A percentile compares a stretch with the other conserved stretches of the same genome.
Conservation (phyloP, 169 alveolate genomes). For the Plasmodium vivax region DNA sequence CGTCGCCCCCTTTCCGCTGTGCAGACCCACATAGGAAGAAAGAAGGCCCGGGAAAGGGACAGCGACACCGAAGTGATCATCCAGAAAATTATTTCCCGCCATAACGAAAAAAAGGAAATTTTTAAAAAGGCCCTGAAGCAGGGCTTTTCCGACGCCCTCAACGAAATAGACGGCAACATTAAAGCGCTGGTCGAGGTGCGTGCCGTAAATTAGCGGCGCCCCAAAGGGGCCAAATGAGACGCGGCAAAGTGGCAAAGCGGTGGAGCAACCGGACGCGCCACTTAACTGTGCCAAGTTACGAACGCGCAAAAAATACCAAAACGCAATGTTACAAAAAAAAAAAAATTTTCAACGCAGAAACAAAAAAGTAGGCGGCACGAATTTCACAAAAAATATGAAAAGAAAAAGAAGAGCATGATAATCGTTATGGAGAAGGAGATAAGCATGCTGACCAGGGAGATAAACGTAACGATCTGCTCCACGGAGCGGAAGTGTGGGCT, state of each 20-base stretch:
- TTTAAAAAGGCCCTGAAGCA: slow-evolving; percentile 33
- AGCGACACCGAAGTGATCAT: slow-evolving; percentile 66
- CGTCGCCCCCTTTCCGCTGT: background rate
- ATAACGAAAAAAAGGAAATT: slow-evolving; percentile 65
- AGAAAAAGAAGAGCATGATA: slow-evolving; percentile 48
- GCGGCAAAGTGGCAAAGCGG: background rate
- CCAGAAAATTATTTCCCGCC: slow-evolving; percentile 58
- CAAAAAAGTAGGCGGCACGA: slow-evolving; percentile 69
- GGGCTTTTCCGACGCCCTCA: slow-evolving; percentile 30
- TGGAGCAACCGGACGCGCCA: background rate
- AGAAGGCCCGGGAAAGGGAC: slow-evolving; percentile 15
- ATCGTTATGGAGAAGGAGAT: slow-evolving; percentile 42
- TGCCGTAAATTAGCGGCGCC: background rate
- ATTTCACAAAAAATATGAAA: slow-evolving; percentile 61
- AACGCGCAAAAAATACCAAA: background rate
- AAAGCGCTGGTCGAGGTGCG: slow-evolving; percentile 51
- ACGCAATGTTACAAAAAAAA: background rate
- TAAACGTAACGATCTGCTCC: slow-evolving; percentile 38
- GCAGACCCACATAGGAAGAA: background rate
- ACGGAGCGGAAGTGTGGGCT: background rate
- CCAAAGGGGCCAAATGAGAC: background rate
- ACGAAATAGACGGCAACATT: slow-evolving; percentile 45
- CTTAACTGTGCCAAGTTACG: background rate
- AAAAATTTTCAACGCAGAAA: slow-evolving; percentile 17
- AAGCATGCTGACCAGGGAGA: slow-evolving; percentile 24